phyloP scores from a whole-genome alignment of 306 rosid species.

The Quercus berberidifolia region DNA sequence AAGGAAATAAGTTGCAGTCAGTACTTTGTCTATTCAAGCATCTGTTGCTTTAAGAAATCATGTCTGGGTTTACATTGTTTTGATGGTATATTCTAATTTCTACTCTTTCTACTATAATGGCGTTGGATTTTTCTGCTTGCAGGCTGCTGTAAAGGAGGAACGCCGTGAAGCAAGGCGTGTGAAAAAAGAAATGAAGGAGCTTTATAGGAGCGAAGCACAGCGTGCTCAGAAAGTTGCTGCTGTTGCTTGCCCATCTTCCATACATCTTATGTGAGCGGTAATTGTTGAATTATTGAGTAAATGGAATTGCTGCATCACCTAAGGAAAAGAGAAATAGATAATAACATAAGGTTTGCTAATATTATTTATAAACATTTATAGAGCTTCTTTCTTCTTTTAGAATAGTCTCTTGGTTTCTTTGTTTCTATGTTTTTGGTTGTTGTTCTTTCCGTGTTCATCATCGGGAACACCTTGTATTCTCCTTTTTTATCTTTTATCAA shows the following conservation, averaged over 20 bases:
- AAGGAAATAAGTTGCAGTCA: neutral
- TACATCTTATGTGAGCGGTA: slow-evolving; percentile 60
- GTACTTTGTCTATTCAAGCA: neutral
- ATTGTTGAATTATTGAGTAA: neutral
- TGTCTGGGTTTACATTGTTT: neutral
- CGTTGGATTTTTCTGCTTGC: neutral
- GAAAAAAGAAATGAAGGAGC: slow-evolving; percentile 80
- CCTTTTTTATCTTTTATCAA: too few species aligned
- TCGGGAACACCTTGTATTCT: too few species aligned
- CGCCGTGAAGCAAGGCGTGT: slow-evolving; percentile 70
- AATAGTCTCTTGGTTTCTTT: too few species aligned
- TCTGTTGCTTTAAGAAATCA: neutral
- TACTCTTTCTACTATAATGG: neutral
- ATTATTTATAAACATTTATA: too few species aligned
- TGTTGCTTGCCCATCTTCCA: slow-evolving; percentile 68
- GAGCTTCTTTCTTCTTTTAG: too few species aligned
- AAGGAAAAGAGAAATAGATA: slow-evolving; percentile 1
- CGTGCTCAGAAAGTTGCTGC: slow-evolving; percentile 87
- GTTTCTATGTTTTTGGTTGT: too few species aligned
- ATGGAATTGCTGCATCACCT: neutral
- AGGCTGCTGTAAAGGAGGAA: slow-evolving; percentile 88
- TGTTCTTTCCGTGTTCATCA: too few species aligned
- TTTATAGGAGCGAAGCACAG: slow-evolving; percentile 70
- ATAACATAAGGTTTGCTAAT: too few species aligned
- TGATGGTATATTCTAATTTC: neutral